Evolutionary conservation across 768 basidiomycete genomes (phyloP).

Genomic region (Suillus subalutaceus): DNA sequence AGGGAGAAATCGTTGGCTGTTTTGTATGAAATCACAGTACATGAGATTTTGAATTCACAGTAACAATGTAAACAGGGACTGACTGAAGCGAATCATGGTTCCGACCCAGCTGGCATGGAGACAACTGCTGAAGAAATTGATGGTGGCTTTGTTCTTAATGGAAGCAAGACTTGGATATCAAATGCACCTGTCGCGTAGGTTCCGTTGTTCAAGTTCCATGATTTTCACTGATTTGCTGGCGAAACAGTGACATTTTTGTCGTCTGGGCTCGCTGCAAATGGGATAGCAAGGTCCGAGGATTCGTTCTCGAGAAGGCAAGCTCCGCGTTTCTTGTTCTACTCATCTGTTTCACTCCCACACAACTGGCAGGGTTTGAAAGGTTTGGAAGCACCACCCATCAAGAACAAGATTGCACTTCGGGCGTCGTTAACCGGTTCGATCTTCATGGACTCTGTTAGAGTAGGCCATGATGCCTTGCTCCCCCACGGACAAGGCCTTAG

Average conservation of each 20-base stretch:
- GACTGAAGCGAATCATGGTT: constrained; percentile 96
- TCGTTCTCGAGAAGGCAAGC: constrained; percentile 84
- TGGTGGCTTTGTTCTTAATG: constrained; percentile 84
- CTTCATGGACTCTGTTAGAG: constrained; percentile 89
- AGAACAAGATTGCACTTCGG: constrained; percentile 91
- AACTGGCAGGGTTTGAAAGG: constrained; percentile 73
- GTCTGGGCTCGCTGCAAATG: constrained; percentile 96
- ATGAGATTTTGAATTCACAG: constrained; percentile 1
- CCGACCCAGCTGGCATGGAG: constrained; percentile 98
- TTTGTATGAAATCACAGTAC: constrained; percentile 62
- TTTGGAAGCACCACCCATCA: constrained; percentile 82
- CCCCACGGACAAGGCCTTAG: constrained; percentile 78
- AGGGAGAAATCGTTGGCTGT: constrained; percentile 87
- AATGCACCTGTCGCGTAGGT: constrained; percentile 89
- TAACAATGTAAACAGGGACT: constrained; percentile 61
- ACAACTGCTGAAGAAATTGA: constrained; percentile 84
- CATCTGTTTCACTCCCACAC: constrained; percentile 5
- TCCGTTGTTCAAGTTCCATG: constrained; percentile 7
- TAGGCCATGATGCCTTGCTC: constrained; percentile 74
- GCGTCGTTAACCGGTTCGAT: constrained; percentile 84
- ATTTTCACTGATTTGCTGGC: constrained; percentile 15
- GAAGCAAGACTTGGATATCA: constrained; percentile 98
- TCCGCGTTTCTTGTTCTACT: neutral
- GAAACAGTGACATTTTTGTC: constrained; percentile 78
- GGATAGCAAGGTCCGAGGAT: constrained; percentile 90